Evolutionary conservation across 768 basidiomycete genomes (phyloP).

Genomic region (Boletales sp.): DNA sequence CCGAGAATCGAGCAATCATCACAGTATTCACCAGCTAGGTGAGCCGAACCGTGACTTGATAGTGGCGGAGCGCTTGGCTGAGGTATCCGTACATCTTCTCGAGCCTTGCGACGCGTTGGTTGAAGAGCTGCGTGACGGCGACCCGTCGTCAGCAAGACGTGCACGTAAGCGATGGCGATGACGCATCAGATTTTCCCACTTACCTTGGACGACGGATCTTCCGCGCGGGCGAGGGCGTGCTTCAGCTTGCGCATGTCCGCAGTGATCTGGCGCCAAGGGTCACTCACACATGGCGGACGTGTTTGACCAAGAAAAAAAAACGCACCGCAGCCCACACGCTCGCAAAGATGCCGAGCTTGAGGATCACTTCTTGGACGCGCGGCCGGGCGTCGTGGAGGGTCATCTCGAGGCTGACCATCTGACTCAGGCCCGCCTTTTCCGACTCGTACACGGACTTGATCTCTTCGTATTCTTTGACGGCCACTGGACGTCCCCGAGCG

Average conservation of each 20-base stretch:
- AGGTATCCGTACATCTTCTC: conserved; percentile 20
- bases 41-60: conserved; percentile 18
- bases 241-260: conserved; percentile 15
- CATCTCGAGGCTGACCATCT: conserved; percentile 14
- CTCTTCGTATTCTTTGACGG: neutral
- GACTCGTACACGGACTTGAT: conserved; percentile 9
- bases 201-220: conserved; percentile 13
- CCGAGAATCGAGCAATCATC: neutral
- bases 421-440: conserved; percentile 11
- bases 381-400: conserved; percentile 10
- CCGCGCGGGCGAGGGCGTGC: conserved; percentile 5
- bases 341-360: conserved; percentile 16
- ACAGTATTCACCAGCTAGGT: neutral
- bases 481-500: conserved; percentile 5
- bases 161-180: no score
- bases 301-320: no score
- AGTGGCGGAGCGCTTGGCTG: conserved; percentile 19
- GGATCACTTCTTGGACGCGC: conserved; percentile 17
- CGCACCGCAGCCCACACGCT: conserved; percentile 19
- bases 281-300: no score
- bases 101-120: conserved; percentile 10
- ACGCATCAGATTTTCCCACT: no score
- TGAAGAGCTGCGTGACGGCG: conserved; percentile 12
- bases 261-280: conserved; percentile 9
- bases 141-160: no score